These are phyloP conservation scores for Termitomyces sp. DNA, from an alignment of 768 basidiomycete species.

Conservation along the genomic window DNA sequence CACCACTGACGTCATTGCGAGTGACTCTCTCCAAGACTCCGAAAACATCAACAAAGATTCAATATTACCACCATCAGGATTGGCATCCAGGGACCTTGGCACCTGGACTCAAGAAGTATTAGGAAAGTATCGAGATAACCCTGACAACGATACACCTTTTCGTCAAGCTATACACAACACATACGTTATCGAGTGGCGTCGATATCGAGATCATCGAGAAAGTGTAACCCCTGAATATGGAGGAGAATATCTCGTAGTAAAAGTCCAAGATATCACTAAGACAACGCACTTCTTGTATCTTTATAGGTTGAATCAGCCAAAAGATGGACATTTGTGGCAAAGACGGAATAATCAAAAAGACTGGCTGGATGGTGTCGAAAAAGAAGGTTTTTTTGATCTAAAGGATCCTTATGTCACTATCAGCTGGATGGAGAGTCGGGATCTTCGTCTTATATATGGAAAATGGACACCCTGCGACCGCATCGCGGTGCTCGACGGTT, in stretches of 20 bases:
- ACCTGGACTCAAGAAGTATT: background rate
- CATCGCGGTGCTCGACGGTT: background rate
- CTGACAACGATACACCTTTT: background rate
- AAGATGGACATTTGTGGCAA: background rate
- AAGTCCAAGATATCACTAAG: background rate
- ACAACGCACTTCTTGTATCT: background rate
- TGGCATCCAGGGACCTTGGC: background rate
- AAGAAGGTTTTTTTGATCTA: background rate
- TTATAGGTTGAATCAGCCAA: background rate
- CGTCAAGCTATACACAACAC: background rate
- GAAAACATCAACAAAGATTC: too few species aligned
- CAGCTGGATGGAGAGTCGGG: too few species aligned
- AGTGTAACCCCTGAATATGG: background rate
- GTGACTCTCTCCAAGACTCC: too few species aligned
- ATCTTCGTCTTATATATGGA: background rate
- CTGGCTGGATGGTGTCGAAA: background rate
- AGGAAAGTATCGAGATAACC: background rate
- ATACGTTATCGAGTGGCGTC: constrained; percentile 2
- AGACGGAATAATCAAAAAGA: background rate
- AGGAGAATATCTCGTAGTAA: constrained; percentile 1
- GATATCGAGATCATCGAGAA: background rate
- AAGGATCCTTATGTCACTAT: too few species aligned
- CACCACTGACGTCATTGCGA: too few species aligned
- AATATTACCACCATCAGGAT: too few species aligned
- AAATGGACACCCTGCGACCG: background rate